Percentiles rank a stretch among this genome's conserved stretches.
These are phyloP conservation scores for Vigna radiata DNA, from an alignment of 306 rosid genomes.

Conservation along the genomic window DNA sequence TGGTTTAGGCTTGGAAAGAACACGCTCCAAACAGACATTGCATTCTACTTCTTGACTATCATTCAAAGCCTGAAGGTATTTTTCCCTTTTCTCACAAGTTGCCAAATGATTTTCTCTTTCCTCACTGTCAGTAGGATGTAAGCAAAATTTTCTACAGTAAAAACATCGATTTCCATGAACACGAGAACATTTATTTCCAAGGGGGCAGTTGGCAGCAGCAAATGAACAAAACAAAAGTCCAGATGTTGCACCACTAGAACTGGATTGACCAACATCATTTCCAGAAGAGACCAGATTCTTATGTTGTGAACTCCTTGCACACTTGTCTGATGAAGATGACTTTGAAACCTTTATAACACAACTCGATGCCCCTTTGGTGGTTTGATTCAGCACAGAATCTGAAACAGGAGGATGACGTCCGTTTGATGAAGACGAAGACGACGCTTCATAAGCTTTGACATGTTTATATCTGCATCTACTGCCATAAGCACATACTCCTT, in stretches of 20 bases:
- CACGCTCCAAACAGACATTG: conserved; percentile 87
- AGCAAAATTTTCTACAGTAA: conserved; percentile 79
- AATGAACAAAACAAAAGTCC: conserved; percentile 67
- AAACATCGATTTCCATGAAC: conserved; percentile 84
- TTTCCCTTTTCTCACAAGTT: conserved; percentile 76
- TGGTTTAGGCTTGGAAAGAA: conserved; percentile 72
- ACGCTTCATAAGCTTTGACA: conserved; percentile 60
- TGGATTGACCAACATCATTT: conserved; percentile 54
- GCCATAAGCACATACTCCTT: conserved; percentile 82
- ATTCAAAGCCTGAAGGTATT: conserved; percentile 69
- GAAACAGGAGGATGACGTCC: conserved; percentile 46
- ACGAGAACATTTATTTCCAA: conserved; percentile 69
- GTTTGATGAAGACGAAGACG: conserved; percentile 58
- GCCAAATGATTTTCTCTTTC: conserved; percentile 74
- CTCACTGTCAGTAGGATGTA: conserved; percentile 76
- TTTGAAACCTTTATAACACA: conserved; percentile 59
- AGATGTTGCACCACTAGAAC: conserved; percentile 47
- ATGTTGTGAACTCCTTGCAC: conserved; percentile 51
- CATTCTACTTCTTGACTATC: conserved; percentile 89
- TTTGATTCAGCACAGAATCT: conserved; percentile 44
- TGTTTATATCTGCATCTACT: conserved; percentile 89
- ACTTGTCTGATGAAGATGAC: conserved; percentile 50
- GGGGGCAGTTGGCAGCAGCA: conserved; percentile 83
- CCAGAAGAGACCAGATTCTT: conserved; percentile 38
- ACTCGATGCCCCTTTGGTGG: conserved; percentile 44